Conservation (phyloP, 164 flowering plant genomes). For the Protea cynaroides region DNA sequence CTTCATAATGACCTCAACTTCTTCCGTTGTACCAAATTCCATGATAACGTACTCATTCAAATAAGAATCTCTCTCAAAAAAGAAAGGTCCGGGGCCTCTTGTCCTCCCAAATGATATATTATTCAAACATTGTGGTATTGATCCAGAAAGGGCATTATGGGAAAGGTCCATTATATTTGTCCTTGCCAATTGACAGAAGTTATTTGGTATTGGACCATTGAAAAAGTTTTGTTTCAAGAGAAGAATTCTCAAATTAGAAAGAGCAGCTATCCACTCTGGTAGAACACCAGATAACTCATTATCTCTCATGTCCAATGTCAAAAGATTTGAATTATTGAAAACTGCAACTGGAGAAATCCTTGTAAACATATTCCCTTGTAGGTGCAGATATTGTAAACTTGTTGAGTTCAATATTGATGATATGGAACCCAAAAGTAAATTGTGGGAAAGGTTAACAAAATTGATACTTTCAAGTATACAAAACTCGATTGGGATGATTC, state of each 20-base stretch:
- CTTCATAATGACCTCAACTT: not conserved
- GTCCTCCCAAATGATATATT: not conserved
- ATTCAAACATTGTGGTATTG: conserved; percentile 13
- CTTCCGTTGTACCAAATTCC: not conserved
- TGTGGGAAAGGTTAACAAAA: conserved; percentile 3
- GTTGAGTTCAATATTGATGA: not conserved
- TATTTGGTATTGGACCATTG: conserved; percentile 6
- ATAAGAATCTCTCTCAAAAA: too few relatives aligned
- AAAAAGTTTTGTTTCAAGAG: conserved; percentile 5
- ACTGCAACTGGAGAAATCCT: not conserved
- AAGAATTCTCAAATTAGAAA: not conserved
- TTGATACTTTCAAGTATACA: not conserved
- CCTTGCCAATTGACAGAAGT: conserved; percentile 4
- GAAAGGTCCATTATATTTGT: conserved; percentile 11
- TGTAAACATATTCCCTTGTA: not conserved
- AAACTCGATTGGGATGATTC: not conserved
- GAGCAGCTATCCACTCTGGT: not conserved
- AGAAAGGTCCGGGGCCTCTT: not conserved
- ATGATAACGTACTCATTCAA: not conserved
- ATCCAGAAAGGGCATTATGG: conserved; percentile 15
- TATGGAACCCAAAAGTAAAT: not conserved
- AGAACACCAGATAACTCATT: conserved; percentile 6
- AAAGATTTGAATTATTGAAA: not conserved
- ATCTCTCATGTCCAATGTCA: not conserved
- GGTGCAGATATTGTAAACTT: not conserved